Conservation (phyloP, 1,284 basidiomycete species). For the Ceratobasidium sp. region DNA sequence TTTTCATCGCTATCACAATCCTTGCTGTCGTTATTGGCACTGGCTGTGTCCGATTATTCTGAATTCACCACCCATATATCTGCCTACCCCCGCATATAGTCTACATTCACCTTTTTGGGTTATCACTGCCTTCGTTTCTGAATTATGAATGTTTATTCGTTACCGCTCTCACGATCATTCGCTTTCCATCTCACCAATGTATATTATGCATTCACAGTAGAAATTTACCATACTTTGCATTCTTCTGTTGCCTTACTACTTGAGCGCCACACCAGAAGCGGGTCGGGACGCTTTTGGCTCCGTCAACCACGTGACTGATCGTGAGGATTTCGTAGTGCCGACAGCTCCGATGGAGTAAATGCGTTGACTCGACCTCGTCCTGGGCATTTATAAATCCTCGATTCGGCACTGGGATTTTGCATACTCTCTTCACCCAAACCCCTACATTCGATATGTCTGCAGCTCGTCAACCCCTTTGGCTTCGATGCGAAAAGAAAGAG, state of each 20-base stretch:
- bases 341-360: slow-evolving; percentile 19
- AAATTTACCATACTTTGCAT: slow-evolving; percentile 35
- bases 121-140: slow-evolving; percentile 15
- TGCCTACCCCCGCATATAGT: slow-evolving; percentile 14
- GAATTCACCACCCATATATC: neutral
- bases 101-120: slow-evolving; percentile 4
- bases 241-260: slow-evolving; percentile 8
- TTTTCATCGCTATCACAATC: slow-evolving; percentile 5
- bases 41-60: slow-evolving; percentile 31
- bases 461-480: slow-evolving; percentile 65
- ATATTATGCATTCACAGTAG: slow-evolving; percentile 38
- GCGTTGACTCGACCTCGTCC: slow-evolving; percentile 15
- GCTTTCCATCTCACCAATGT: slow-evolving; percentile 26
- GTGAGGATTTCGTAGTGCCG: slow-evolving; percentile 27
- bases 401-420: neutral
- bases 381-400: slow-evolving; percentile 14
- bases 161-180: slow-evolving; percentile 15
- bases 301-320: slow-evolving; percentile 34
- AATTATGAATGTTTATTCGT: slow-evolving; percentile 37
- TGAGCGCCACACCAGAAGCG: neutral
- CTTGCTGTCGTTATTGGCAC: slow-evolving; percentile 29
- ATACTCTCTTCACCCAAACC: neutral
- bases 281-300: neutral
- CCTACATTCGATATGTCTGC: slow-evolving; percentile 17
- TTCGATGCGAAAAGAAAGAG: slow-evolving; percentile 93